Percentiles rank a stretch among this genome's conserved stretches.
Conservation (phyloP, 495 filamentous ascomycete species). For the Lindgomyces ingoldianus region DNA sequence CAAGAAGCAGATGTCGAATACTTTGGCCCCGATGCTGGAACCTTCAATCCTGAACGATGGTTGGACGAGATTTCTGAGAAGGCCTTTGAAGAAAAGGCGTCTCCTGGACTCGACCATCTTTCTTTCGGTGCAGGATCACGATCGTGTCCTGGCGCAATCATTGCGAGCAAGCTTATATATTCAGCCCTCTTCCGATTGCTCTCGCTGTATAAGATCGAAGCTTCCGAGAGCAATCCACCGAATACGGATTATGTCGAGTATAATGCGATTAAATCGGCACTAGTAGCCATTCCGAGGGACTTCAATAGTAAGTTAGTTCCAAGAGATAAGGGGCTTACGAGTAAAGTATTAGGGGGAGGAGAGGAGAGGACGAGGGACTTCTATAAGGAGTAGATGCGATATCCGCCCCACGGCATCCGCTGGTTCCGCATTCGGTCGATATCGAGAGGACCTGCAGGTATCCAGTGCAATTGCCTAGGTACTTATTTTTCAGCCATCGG, state of each 20-base stretch:
- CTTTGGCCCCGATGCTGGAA: conserved; percentile 52
- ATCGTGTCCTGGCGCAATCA: conserved; percentile 55
- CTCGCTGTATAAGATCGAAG: conserved; percentile 54
- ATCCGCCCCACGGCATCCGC: too few relatives aligned
- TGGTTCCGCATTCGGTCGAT: too few relatives aligned
- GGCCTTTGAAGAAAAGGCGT: conserved; percentile 46
- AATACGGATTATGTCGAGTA: conserved; percentile 62
- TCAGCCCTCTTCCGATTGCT: conserved; percentile 53
- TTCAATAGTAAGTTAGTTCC: conserved; percentile 57
- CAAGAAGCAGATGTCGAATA: conserved; percentile 50
- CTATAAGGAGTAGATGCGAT: conserved; percentile 19
- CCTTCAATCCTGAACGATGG: conserved; percentile 59
- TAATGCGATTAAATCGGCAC: conserved; percentile 56
- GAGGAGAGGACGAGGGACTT: conserved; percentile 33
- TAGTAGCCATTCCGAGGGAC: conserved; percentile 57
- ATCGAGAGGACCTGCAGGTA: too few relatives aligned
- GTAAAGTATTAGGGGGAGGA: conserved; percentile 21
- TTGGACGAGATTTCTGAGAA: conserved; percentile 42
- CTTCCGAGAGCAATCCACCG: conserved; percentile 51
- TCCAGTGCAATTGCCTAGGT: too few relatives aligned
- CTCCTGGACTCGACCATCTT: conserved; percentile 48
- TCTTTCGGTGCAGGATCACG: conserved; percentile 59
- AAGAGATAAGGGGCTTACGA: conserved; percentile 41
- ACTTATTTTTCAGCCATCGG: too few relatives aligned
- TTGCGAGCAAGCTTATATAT: conserved; percentile 55